A percentile compares a stretch with the other conserved stretches of the same genome.
phyloP scores from a whole-genome alignment of 106 monocot species.

The Ottelia alismoides region DNA sequence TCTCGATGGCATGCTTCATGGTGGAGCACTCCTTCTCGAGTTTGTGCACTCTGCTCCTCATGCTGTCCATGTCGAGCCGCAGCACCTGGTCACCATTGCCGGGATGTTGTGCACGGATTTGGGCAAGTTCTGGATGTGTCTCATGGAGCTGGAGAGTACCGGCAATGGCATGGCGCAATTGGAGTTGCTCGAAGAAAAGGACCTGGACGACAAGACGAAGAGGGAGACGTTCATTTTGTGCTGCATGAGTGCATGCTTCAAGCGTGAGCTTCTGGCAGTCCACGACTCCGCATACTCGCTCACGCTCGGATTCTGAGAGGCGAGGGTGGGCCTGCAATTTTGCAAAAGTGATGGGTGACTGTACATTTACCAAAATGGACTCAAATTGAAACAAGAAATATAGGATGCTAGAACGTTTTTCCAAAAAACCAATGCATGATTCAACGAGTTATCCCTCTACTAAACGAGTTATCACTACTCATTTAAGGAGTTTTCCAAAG shows the following conservation, averaged over 20 bases:
- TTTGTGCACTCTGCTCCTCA: constrained; percentile 74
- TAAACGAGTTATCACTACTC: no score
- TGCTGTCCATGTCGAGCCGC: constrained; percentile 90
- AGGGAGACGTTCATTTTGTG: constrained; percentile 96
- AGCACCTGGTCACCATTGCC: constrained; percentile 50
- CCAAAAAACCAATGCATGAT: no score
- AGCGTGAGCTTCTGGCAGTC: constrained; percentile 91
- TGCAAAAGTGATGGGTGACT: no score
- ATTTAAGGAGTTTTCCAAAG: no score
- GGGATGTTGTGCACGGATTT: background rate
- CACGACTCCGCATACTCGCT: constrained; percentile 58
- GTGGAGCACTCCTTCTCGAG: constrained; percentile 73
- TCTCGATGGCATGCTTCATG: constrained; percentile 78
- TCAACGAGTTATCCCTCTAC: no score
- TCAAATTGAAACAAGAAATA: no score
- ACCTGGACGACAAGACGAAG: constrained; percentile 80
- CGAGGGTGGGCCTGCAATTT: constrained; percentile 58
- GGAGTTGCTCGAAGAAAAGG: constrained; percentile 98
- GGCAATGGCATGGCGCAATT: constrained; percentile 79
- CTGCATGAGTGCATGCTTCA: constrained; percentile 95
- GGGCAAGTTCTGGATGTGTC: background rate
- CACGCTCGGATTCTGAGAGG: constrained; percentile 52
- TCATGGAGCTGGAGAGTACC: constrained; percentile 42
- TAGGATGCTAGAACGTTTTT: no score
- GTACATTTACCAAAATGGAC: no score